Evolutionary conservation across 1,284 basidiomycete species (phyloP), one percentile per base, ranked within the genome.

Genomic region (Malassezia caprae): DNA sequence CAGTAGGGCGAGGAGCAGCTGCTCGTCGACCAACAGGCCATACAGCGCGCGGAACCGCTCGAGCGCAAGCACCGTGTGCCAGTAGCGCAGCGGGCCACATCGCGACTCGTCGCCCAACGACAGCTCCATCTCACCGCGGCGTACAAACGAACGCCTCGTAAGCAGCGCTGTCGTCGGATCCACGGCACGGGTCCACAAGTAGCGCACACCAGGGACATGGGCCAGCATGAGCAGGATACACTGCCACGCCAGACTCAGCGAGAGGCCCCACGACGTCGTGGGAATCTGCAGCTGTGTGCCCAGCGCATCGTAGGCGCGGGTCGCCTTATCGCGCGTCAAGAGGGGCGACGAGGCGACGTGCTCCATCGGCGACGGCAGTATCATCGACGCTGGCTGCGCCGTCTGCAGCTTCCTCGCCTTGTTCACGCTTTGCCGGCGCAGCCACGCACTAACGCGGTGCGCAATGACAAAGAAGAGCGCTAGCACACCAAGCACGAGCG

Each of bases 401-500:
- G 24, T 11, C 43, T 49, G 53, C 53, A 55, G 31, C 7, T 21
- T 17, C 21, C 21, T 32, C 2, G 47, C 39, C 7, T 37, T 26
- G 12, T 43, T 4, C 5, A n/a, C 12, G 5, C 28, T 26, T 3
- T 15, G 46, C 8, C 24, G 13, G 40, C 26, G 27, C 23, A 19
- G 11, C 32, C 34, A 39, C 17, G 31, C 6, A 24, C 27, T 23
- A 15, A 7, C 17, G 26, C 60, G 49, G 45, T 60, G 26, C 17
- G 51, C 46, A 1, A 62, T 41, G 10, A 68, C 43, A 19, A 62
- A 24, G 1, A 67, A 62, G 64, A 43, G 11, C n/a, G 56, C 62
- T 21, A 65, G 44, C 32, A 68, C 48, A 47, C 51, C 56, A n/a
- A 59, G 47, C 0, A 58, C 46, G 11, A 72, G 59, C 27, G 64